Conservation (phyloP, 805 yeast genomes). For the Monosporozyma siamensis region DNA sequence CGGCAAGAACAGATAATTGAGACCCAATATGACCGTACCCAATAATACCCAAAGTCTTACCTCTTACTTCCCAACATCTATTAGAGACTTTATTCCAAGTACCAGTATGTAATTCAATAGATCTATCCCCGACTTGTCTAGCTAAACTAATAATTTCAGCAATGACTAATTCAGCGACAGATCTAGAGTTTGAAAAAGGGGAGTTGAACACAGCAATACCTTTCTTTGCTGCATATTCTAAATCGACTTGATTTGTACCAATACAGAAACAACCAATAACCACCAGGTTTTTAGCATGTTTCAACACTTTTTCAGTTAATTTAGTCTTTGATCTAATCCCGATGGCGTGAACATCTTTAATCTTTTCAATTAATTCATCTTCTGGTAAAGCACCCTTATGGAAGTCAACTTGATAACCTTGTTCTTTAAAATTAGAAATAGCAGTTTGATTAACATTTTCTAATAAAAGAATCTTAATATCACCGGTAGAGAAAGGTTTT, state of each 20-base stretch:
- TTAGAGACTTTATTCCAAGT: conserved; percentile 95
- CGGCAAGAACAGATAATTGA: conserved; percentile 93
- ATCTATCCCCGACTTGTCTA: conserved; percentile 94
- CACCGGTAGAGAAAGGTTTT: conserved; percentile 94
- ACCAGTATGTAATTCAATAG: conserved; percentile 90
- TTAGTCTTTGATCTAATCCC: conserved; percentile 97
- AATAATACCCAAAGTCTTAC: conserved; percentile 91
- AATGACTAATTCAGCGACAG: conserved; percentile 95
- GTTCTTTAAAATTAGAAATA: conserved; percentile 67
- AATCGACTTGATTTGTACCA: conserved; percentile 96
- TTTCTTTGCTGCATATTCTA: conserved; percentile 79
- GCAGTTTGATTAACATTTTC: conserved; percentile 95
- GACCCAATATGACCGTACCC: conserved; percentile 99
- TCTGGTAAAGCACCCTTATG: conserved; percentile 83
- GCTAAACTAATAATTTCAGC: conserved; percentile 91
- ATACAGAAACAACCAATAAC: conserved; percentile 97
- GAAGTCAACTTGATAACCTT: conserved; percentile 97
- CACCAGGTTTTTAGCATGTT: conserved; percentile 81
- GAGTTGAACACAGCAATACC: conserved; percentile 98
- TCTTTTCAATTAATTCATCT: conserved; percentile 89
- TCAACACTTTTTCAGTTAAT: conserved; percentile 66
- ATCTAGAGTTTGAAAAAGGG: conserved; percentile 96
- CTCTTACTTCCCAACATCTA: conserved; percentile 98
- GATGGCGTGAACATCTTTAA: conserved; percentile 87
- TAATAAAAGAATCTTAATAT: conserved; percentile 78